Evolutionary conservation across 148 eudicot genomes (phyloP).

Genomic region (Rhododendron mucronatum): DNA sequence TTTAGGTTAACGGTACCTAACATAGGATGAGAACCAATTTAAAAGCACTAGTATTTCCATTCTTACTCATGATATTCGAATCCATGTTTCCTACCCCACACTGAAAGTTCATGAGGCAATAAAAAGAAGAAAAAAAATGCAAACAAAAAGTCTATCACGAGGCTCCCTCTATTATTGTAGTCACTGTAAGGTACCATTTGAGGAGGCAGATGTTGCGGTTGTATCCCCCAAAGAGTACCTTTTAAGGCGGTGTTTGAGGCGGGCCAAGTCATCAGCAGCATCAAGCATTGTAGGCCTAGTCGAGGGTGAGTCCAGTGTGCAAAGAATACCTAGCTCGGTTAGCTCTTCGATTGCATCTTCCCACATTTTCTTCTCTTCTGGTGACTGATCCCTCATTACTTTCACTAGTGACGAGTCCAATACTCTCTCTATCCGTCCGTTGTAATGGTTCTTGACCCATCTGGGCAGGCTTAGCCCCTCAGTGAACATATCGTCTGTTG

Average conservation of each 20-base stretch:
- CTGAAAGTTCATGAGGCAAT: not conserved
- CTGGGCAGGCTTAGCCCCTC: constrained; percentile 33
- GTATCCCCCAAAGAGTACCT: constrained; percentile 28
- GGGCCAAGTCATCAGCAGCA: constrained; percentile 34
- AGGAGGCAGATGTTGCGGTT: constrained; percentile 31
- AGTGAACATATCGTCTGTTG: constrained; percentile 33
- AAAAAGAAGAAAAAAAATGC: too few species aligned
- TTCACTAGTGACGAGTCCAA: constrained; percentile 27
- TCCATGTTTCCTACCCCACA: not conserved
- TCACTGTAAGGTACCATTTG: not conserved
- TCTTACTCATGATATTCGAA: too few species aligned
- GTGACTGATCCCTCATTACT: constrained; percentile 22
- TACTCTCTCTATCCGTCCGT: constrained; percentile 22
- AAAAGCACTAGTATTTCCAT: too few species aligned
- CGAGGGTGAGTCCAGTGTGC: constrained; percentile 31
- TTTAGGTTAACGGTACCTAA: too few species aligned
- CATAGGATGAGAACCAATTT: too few species aligned
- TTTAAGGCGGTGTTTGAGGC: constrained; percentile 1
- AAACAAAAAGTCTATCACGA: not conserved
- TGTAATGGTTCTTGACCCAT: constrained; percentile 35
- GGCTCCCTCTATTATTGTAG: not conserved
- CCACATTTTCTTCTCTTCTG: constrained; percentile 34
- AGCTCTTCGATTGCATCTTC: constrained; percentile 32
- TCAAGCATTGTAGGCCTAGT: constrained; percentile 45
- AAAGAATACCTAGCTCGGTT: constrained; percentile 31